Base-by-base conservation (phyloP, 2,329 filamentous ascomycete species). In the Penicillium digitatum region DNA sequence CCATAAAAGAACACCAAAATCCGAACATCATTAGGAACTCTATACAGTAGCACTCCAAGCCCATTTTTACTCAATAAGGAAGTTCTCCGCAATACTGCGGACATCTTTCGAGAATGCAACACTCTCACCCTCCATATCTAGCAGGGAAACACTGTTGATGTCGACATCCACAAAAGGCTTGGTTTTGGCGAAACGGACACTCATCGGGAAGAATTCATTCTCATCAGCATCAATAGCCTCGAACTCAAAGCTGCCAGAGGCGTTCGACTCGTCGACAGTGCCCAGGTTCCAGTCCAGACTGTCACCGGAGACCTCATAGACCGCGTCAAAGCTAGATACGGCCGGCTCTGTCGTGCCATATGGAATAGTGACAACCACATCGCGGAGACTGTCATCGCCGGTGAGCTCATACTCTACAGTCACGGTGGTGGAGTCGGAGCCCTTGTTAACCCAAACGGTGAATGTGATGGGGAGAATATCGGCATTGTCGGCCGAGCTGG, bases 141-240 rank as follows among this genome's bases (percentile, higher is more conserved):
- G 57, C 34, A 78, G 59, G n/a, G 71, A 70, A 22, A 75, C 74
- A 47, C 67, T 64, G 27, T 66, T 68, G 45, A 97, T 93, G 77
- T 96, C 91, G 61, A 99, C 89, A 67, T 96, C 90, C 48, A 97
- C 83, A 73, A 90, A 96, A 27, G 94, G 93, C 55, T 82, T 84
- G 39, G 85, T 82, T 82, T 95, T 96, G 60, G 84, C 87, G 76
- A 99, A 99, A 52, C 86, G 83, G 57, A 97, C 86, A 51, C 84
- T 87, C 92, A 99, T 97, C 1, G 94, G 94, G 85, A 99, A 99
- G 79, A 97, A 97, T 66, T 96, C 92, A 54, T 90, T 87, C 71
- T 97, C 94, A 65, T 93, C 90, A 53, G 86, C 84, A 63, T 92
- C 89, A 11, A 89, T 86, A 1, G 91, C 90, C 75, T 97, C 94